Conservation (phyloP, 2,329 filamentous ascomycete species). For the Davidsoniella eucalypti region DNA sequence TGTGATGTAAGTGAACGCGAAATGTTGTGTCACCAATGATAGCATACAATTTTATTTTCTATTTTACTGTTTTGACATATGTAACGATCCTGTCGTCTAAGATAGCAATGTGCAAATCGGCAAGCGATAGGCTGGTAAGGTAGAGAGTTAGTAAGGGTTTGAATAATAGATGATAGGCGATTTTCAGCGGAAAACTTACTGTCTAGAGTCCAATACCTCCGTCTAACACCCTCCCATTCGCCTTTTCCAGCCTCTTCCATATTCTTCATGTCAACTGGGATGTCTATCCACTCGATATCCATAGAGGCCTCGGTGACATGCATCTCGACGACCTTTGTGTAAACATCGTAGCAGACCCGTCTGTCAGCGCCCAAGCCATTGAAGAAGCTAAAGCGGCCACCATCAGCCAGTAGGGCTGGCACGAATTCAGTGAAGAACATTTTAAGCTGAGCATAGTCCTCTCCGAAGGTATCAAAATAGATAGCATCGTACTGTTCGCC, state of each 20-base stretch:
- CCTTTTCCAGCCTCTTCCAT: slow-evolving; percentile 50
- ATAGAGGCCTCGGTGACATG: slow-evolving; percentile 78
- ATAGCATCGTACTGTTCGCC: slow-evolving; percentile 69
- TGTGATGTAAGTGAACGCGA: neutral
- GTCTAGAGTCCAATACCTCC: slow-evolving; percentile 79
- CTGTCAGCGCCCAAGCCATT: slow-evolving; percentile 86
- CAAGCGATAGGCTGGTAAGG: slow-evolving; percentile 44
- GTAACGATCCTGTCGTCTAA: slow-evolving; percentile 19
- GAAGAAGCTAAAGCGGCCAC: slow-evolving; percentile 71
- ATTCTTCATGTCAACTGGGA: slow-evolving; percentile 50
- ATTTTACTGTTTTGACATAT: too few relatives aligned
- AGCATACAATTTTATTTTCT: too few relatives aligned
- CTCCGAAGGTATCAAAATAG: slow-evolving; percentile 96
- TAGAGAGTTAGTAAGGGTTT: slow-evolving; percentile 17
- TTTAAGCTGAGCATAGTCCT: slow-evolving; percentile 74
- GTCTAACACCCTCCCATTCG: slow-evolving; percentile 77
- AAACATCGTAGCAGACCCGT: slow-evolving; percentile 89
- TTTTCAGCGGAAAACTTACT: slow-evolving; percentile 27
- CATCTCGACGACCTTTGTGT: slow-evolving; percentile 80
- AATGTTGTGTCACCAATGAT: too few relatives aligned
- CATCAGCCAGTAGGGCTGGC: slow-evolving; percentile 55
- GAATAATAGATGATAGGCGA: neutral
- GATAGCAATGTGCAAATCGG: slow-evolving; percentile 61
- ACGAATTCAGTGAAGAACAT: slow-evolving; percentile 81
- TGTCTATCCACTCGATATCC: slow-evolving; percentile 72